Evolutionary conservation across 2,329 filamentous ascomycete species (phyloP), one percentile per base, ranked within the genome.

Genomic region (Pseudogymnoascus sp.): DNA sequence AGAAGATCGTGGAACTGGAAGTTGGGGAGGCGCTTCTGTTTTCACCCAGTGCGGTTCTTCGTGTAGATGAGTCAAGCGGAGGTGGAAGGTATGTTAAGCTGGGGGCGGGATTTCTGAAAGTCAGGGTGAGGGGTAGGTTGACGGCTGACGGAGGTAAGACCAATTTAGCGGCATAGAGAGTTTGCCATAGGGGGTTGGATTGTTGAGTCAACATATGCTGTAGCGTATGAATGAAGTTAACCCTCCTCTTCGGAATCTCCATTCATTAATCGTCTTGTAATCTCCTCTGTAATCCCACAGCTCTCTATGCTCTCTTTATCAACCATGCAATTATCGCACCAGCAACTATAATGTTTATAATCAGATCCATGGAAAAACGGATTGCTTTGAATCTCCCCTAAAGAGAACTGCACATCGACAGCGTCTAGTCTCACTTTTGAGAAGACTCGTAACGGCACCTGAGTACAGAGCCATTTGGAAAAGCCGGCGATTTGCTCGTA

Each of bases 11-110:
- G 32, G 65, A 66, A n/a, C 67, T 83, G 18, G 67, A 70, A 6
- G 76, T 76, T 0, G 81, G 80, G 0, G 74, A 80, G 63, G 79
- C 78, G 0, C 66, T 82, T 3, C 65, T 81, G 0, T 82, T 81
- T 64, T 73, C 74, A 22, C 76, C 79, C 0, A 76, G 72, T 50
- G 76, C 77, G 0, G 67, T 78, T n/a, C 57, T 81, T 11, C 65
- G 62, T 38, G 59, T 67, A 30, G 41, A 62, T 16, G 61, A 61
- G 60, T 58, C 61, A 28, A 37, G 20, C n/a, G 38, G 18, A n/a
- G 34, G 43, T 25, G 57, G 43, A 12, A 37, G 62, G 59, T 54
- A 54, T 54, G 11, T 6, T 2, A 67, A 67, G 58, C 61, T 73
- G 43, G 69, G 71, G 2, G 60, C 66, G 6, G 67, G 66, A 16